Percentiles rank a stretch among this genome's conserved stretches.
Conservation (phyloP, 768 basidiomycete genomes). For the Lentinula sp. region DNA sequence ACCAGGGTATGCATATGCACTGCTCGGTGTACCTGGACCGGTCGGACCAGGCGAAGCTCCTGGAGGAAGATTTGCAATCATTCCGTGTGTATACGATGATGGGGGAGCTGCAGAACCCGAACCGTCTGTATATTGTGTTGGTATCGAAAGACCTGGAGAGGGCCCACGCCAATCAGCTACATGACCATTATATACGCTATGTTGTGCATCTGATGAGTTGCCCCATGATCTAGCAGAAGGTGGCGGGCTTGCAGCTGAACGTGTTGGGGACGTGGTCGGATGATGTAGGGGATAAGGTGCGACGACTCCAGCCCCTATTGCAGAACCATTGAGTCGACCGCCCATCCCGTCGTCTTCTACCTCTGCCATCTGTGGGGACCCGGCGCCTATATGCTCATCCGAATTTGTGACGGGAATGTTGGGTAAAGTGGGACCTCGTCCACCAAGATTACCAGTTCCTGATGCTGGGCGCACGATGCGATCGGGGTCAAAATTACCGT, state of each 20-base stretch:
- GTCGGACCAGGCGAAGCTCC: not conserved
- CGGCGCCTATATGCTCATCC: not conserved
- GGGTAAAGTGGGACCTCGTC: not conserved
- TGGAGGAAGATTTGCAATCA: not conserved
- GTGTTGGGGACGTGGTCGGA: not conserved
- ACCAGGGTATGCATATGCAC: not conserved
- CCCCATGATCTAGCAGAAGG: conserved; percentile 1
- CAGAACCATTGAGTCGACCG: not conserved
- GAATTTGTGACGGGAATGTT: not conserved
- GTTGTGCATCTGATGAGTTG: not conserved
- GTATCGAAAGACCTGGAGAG: not conserved
- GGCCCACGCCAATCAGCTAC: not conserved
- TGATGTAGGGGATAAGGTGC: conserved; percentile 1
- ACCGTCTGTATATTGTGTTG: conserved; percentile 1
- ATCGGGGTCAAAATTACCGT: conserved; percentile 6
- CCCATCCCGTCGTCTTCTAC: conserved; percentile 5
- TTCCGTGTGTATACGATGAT: not conserved
- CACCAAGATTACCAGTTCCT: not conserved
- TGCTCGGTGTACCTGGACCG: not conserved
- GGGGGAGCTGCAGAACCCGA: not conserved
- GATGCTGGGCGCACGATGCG: not conserved
- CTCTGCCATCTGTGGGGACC: not conserved
- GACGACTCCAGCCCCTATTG: conserved; percentile 1
- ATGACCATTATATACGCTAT: not conserved
- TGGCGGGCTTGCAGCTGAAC: not conserved